Evolutionary conservation across 495 filamentous ascomycete genomes (phyloP), one percentile per base, ranked within the genome.

Genomic region (Xylaria telfairii): DNA sequence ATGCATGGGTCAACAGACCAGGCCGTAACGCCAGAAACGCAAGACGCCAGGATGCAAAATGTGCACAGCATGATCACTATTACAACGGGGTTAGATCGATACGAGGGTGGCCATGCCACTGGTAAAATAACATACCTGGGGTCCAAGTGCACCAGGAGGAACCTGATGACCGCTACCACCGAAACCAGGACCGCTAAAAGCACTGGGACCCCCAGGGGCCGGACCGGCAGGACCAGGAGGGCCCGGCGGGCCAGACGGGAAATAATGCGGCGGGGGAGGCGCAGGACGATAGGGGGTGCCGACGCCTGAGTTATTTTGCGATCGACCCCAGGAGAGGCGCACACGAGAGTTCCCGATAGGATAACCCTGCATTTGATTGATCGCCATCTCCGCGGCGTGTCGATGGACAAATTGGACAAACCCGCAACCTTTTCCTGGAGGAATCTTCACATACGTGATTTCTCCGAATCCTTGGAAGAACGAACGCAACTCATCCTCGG

Each of bases 361-460:
- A 82, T 99, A 99, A 46, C 96, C 96, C 83, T 99, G 96, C 96
- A 99, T 99, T 83, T 99, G 96, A 85, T 99, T 99, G 87, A 99
- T 99, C 67, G 96, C 96, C 96, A 99, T 99, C 85, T 99, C 96
- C 26, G 96, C 96, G 21, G 96, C 96, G 82, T 99, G 96, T 71
- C 96, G 94, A 82, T 99, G 96, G 64, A 99, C 96, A 76, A 99
- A 99, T 80, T 99, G 96, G 59, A 99, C 96, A 78, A 99, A 99
- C 60, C 96, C 96, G 77, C 96, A 99, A 72, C 96, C 96, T 88
- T 99, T 99, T 78, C 96, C 96, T 41, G 96, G 96, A 53, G 96
- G 96, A 72, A 99, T 99, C 89, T 99, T 99, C 84, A 99, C 96
- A 81, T 99, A 99, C 77, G 96, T 99, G 81, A 99, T 99, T 77